Percentiles rank a stretch among this genome's conserved stretches.
phyloP scores from a whole-genome alignment of 768 basidiomycete species.

The Auricularia sp. region DNA sequence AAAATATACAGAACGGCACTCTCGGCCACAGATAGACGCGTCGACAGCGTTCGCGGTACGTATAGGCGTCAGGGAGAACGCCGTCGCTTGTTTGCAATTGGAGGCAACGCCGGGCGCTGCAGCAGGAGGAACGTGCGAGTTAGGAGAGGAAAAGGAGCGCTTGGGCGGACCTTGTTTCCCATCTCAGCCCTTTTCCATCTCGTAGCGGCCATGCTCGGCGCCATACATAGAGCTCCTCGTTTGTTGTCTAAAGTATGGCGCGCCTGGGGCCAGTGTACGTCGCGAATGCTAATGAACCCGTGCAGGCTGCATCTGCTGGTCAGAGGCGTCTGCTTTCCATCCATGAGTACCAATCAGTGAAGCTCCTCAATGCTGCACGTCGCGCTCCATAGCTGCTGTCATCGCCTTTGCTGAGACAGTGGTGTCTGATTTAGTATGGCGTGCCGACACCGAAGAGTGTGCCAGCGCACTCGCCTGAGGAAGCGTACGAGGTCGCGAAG shows the following conservation, averaged over 20 bases:
- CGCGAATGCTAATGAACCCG: background rate
- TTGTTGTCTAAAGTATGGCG: background rate
- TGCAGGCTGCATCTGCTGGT: conserved; percentile 57
- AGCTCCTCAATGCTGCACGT: conserved; percentile 82
- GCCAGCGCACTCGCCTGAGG: conserved; percentile 76
- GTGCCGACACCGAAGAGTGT: conserved; percentile 90
- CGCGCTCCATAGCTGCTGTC: background rate
- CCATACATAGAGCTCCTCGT: conserved; percentile 25
- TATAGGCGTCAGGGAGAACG: background rate
- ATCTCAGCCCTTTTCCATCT: conserved; percentile 7
- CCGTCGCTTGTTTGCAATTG: background rate
- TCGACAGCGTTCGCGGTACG: background rate
- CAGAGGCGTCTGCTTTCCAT: conserved; percentile 92
- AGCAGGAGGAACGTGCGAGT: background rate
- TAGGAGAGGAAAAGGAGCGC: background rate
- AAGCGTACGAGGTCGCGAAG: conserved; percentile 83
- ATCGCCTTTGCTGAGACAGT: background rate
- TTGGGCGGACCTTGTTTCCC: background rate
- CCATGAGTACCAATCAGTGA: conserved; percentile 97
- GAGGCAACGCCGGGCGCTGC: background rate
- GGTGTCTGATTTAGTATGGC: conserved; percentile 60
- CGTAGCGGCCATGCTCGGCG: conserved; percentile 47
- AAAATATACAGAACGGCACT: background rate
- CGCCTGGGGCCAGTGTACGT: background rate
- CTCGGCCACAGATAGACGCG: background rate